Evolutionary conservation across 768 basidiomycete species (phyloP), one percentile per base, ranked within the genome.

Genomic region (Termitomyces sp.): DNA sequence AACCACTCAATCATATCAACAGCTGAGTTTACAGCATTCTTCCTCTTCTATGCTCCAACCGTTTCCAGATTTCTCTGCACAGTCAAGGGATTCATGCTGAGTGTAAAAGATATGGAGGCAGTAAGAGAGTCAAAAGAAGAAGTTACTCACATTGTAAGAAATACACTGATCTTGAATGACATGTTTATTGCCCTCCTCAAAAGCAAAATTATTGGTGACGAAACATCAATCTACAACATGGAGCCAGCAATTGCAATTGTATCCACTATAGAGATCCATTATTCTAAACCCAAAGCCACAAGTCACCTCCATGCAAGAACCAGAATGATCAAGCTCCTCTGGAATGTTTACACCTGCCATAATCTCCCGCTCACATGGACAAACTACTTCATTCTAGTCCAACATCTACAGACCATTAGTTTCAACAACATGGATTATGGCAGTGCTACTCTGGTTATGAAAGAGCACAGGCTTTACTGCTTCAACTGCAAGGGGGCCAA

Each of bases 401-500:
- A 30, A 6, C 1, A 16, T 3, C 13, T 16, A 0, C 14, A 5
- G 0, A 48, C 0, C 47, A 5, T 11, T 16, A 16, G 2, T 5
- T 38, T 38, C 3, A 3, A 16, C 2, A 2, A 38, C 1, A 38
- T 38, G 36, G 5, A 38, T 11, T 38, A 38, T 16, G 36, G 16
- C 2, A 38, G 16, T 5, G 36, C 14, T 0, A 18, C 0, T 2
- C 36, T 16, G 2, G 36, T 38, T 0, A 3, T 1, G 0, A 5
- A 38, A 16, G 36, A 38, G 3, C 1, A 6, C 36, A 14, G 14
- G 1, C 36, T 33, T 0, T 33, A 35, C n/a, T 50, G 49, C 9
- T 50, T 50, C 9, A 32, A 33, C n/a, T 50, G 49, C 14, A 50
- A 50, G 9, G 49, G 33, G 0, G 32, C n/a, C 0, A 6, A 50